These are phyloP conservation scores for Phytophthora fragariaefolia DNA, from an alignment of 352 stramenopile species.

Conservation along the genomic window DNA sequence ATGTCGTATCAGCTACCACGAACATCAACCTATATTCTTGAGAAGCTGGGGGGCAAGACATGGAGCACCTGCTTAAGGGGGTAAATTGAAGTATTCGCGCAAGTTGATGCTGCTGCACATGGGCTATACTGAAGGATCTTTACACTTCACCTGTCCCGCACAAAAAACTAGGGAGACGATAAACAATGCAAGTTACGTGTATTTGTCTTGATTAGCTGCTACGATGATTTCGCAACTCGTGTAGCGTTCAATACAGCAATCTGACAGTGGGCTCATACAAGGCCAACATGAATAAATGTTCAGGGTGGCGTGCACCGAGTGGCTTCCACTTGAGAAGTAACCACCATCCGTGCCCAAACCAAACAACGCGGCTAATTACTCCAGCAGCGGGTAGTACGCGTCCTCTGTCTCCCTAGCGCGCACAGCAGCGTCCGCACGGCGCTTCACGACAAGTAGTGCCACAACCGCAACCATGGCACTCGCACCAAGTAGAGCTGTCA, in stretches of 20 bases:
- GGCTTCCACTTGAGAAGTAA: too few species aligned
- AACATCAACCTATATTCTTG: conserved; percentile 62
- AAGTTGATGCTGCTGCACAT: too few species aligned
- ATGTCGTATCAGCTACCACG: conserved; percentile 69
- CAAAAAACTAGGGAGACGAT: too few species aligned
- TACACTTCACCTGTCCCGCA: too few species aligned
- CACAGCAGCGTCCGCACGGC: not conserved
- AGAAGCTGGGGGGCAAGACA: conserved; percentile 38
- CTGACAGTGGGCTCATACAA: not conserved
- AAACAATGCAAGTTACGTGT: not conserved
- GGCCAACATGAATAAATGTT: too few species aligned
- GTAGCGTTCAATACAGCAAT: not conserved
- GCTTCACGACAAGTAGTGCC: not conserved
- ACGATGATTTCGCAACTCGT: not conserved
- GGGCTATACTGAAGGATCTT: too few species aligned
- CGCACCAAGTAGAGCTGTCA: conserved; percentile 41
- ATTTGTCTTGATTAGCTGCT: not conserved
- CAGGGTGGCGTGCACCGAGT: too few species aligned
- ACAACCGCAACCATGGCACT: conserved; percentile 14
- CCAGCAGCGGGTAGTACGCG: conserved; percentile 65
- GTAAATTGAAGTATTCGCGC: too few species aligned
- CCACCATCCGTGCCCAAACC: too few species aligned
- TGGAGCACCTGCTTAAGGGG: not conserved
- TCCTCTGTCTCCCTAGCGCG: conserved; percentile 31
- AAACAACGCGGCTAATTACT: too few species aligned